phyloP scores from a whole-genome alignment of 208 protist species.

The Trypanosoma caninum region DNA sequence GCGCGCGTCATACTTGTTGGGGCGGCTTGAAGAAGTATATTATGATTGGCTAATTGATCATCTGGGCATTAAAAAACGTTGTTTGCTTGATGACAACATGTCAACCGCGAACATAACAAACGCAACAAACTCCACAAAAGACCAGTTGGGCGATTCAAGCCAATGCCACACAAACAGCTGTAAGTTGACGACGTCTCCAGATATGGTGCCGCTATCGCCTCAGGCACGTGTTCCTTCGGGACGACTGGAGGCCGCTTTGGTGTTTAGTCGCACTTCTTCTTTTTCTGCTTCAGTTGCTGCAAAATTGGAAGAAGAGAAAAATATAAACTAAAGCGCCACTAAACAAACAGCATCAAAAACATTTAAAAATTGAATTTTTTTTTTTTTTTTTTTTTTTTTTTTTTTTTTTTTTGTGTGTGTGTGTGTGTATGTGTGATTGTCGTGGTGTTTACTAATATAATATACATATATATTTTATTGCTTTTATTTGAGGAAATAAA shows the following conservation, averaged over 20 bases:
- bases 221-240: neutral
- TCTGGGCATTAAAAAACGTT: constrained; percentile 13
- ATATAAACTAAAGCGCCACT: neutral
- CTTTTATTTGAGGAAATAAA: constrained; percentile 9
- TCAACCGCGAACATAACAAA: neutral
- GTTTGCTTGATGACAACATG: neutral
- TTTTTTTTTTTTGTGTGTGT: neutral
- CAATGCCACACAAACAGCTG: neutral
- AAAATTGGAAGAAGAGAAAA: neutral
- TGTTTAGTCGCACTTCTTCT: neutral
- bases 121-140: neutral
- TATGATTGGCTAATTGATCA: constrained; percentile 20
- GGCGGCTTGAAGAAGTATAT: constrained; percentile 18
- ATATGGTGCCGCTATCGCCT: neutral
- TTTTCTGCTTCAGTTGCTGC: neutral
- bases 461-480: constrained; percentile 12
- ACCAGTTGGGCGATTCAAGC: no score
- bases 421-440: neutral
- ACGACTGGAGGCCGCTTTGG: neutral
- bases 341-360: neutral
- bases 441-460: no score
- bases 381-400: constrained; percentile 9
- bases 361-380: neutral
- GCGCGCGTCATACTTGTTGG: constrained; percentile 3
- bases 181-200: neutral